phyloP scores from a whole-genome alignment of 257 asterid genomes.

The Solanum ahanhuiri region DNA sequence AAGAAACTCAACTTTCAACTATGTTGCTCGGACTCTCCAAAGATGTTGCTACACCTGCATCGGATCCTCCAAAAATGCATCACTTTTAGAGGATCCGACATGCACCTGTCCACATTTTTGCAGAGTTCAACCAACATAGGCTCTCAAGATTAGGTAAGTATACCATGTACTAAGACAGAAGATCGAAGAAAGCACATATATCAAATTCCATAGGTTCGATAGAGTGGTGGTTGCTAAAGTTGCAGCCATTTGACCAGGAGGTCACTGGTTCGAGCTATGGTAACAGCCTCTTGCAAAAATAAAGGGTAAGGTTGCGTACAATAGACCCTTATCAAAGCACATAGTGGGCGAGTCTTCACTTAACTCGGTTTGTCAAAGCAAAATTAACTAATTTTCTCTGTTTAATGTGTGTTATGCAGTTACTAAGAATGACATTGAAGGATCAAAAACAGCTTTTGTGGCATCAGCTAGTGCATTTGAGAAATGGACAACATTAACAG shows the following conservation, averaged over 20 bases:
- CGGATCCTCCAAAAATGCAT: neutral
- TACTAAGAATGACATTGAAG: constrained; percentile 52
- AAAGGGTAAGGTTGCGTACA: neutral
- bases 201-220: neutral
- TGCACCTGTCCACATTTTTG: neutral
- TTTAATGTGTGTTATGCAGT: constrained; percentile 28
- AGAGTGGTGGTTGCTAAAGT: neutral
- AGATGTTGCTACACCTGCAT: neutral
- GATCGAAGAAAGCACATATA: neutral
- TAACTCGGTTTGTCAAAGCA: neutral
- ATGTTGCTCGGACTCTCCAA: neutral
- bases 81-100: neutral
- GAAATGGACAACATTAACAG: constrained; percentile 76
- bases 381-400: neutral
- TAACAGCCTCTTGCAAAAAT: neutral
- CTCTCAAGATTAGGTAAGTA: neutral
- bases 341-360: neutral
- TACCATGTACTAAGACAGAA: neutral
- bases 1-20: neutral
- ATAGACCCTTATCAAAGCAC: neutral
- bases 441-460: constrained; percentile 62
- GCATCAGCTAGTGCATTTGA: constrained; percentile 72
- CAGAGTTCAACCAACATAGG: neutral
- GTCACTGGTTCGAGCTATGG: neutral
- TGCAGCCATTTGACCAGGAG: neutral